Evolutionary conservation across 345 rosid genomes (phyloP), one percentile per base, ranked within the genome.

Genomic region (Microthlaspi erraticum): DNA sequence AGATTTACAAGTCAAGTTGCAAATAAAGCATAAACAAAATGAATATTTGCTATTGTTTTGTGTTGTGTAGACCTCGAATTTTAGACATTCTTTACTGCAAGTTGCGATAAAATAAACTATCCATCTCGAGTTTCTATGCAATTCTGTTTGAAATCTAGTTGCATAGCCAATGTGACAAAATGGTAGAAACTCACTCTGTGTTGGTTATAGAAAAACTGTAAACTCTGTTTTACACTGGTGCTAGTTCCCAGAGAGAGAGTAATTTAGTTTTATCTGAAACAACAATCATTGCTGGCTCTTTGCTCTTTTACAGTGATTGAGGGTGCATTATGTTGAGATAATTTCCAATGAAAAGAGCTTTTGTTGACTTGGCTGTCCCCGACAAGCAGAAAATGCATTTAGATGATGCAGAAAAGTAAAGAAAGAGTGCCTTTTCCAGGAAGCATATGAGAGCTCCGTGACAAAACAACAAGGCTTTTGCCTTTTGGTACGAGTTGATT

Each of bases 321-420:
- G 8, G 51, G 7, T 58, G 53, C 77, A 46, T 39, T 32, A 39
- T 66, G 36, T 33, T 46, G 17, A 56, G 48, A 56, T 64, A 57
- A 56, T 56, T 12, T 56, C 31, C 18, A 56, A 54, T 3, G 20
- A 38, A 64, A 48, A 64, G 57, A 31, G 37, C 51, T 26, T 60
- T 60, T 60, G 67, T 66, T 59, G 77, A 73, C 66, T 57, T 74
- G 67, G 68, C 61, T 56, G 68, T 65, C 62, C 42, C 68, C 26
- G 67, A 74, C 78, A 74, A 66, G 61, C 66, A 57, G 67, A 58
- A 66, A 59, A 59, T 43, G 62, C 61, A 74, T 8, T 20, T 41
- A 16, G 67, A 66, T 66, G 67, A 67, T 60, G 29, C 58, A 61
- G 52, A 68, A 68, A 75, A 68, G 65, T 62, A 56, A 60, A 73